phyloP scores from a whole-genome alignment of 2,329 filamentous ascomycete genomes.

The Stemphylium vesicarium region DNA sequence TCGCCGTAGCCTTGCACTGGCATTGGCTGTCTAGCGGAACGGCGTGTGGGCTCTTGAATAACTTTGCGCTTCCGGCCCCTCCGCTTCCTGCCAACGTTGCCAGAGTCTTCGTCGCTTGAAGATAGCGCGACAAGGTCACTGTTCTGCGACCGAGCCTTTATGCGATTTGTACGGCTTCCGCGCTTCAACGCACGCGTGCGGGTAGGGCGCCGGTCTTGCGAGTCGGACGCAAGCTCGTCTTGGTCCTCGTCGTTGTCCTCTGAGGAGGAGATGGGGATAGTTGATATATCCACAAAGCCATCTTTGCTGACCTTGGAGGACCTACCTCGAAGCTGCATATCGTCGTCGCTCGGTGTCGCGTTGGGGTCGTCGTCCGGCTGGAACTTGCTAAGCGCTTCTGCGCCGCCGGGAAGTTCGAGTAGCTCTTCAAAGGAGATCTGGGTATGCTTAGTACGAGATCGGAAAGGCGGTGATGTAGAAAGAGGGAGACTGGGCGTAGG shows the following conservation, averaged over 20 bases:
- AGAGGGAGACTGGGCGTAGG: neutral
- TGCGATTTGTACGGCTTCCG: slow-evolving; percentile 12
- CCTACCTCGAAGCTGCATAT: slow-evolving; percentile 37
- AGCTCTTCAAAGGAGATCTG: slow-evolving; percentile 57
- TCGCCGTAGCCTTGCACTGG: slow-evolving; percentile 21
- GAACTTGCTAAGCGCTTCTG: slow-evolving; percentile 54
- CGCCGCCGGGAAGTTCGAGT: slow-evolving; percentile 54
- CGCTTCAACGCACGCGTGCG: slow-evolving; percentile 18
- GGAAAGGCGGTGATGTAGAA: neutral
- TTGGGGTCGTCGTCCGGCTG: slow-evolving; percentile 33
- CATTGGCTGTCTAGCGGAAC: slow-evolving; percentile 32
- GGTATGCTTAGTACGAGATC: slow-evolving; percentile 2
- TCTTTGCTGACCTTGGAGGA: slow-evolving; percentile 18
- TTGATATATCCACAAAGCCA: slow-evolving; percentile 40
- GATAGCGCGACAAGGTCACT: slow-evolving; percentile 21
- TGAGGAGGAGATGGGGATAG: slow-evolving; percentile 39
- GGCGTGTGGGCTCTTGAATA: slow-evolving; percentile 33
- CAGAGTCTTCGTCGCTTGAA: slow-evolving; percentile 34
- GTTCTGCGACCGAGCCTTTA: slow-evolving; percentile 23
- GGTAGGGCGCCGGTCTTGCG: slow-evolving; percentile 22
- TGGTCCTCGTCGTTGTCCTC: slow-evolving; percentile 33
- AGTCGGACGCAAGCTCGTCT: slow-evolving; percentile 18
- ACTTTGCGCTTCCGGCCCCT: slow-evolving; percentile 26
- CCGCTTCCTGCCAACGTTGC: slow-evolving; percentile 15
- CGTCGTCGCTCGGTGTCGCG: slow-evolving; percentile 18